These are phyloP conservation scores for Penicillium tannophilum DNA, from an alignment of 495 filamentous ascomycete species.

Conservation along the genomic window DNA sequence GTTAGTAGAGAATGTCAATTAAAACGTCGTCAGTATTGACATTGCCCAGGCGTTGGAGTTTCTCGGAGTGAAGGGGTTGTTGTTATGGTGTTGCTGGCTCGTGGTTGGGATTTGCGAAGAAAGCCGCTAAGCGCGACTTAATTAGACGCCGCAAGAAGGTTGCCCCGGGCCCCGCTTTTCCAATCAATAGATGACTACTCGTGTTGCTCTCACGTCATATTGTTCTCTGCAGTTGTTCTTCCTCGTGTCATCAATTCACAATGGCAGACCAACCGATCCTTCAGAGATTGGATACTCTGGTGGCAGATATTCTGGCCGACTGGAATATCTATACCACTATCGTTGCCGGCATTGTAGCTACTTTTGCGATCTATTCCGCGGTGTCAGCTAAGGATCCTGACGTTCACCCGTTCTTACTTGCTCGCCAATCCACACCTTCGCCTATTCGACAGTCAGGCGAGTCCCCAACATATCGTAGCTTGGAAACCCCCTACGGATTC, in stretches of 20 bases:
- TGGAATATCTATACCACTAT: constrained; percentile 79
- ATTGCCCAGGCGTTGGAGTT: not conserved
- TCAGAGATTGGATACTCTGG: constrained; percentile 64
- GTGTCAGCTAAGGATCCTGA: constrained; percentile 73
- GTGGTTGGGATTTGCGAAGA: constrained; percentile 20
- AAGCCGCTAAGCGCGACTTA: constrained; percentile 15
- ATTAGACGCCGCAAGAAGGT: constrained; percentile 24
- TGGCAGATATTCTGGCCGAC: constrained; percentile 67
- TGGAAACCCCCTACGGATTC: constrained; percentile 80
- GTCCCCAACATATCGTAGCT: constrained; percentile 78
- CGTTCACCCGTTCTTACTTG: constrained; percentile 85
- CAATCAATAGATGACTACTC: not conserved
- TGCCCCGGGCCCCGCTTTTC: constrained; percentile 26
- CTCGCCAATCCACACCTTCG: constrained; percentile 75
- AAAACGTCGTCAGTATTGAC: not conserved
- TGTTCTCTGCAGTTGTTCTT: constrained; percentile 7
- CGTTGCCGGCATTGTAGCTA: constrained; percentile 58
- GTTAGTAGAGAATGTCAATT: not conserved
- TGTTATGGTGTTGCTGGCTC: constrained; percentile 26
- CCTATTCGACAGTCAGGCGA: constrained; percentile 82
- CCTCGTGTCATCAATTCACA: constrained; percentile 15
- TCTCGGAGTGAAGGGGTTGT: not conserved
- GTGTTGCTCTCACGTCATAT: constrained; percentile 31
- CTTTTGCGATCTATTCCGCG: constrained; percentile 64
- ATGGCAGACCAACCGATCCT: constrained; percentile 57